Conservation (phyloP, 2,329 filamentous ascomycete genomes). For the Trichoderma pleuroti region DNA sequence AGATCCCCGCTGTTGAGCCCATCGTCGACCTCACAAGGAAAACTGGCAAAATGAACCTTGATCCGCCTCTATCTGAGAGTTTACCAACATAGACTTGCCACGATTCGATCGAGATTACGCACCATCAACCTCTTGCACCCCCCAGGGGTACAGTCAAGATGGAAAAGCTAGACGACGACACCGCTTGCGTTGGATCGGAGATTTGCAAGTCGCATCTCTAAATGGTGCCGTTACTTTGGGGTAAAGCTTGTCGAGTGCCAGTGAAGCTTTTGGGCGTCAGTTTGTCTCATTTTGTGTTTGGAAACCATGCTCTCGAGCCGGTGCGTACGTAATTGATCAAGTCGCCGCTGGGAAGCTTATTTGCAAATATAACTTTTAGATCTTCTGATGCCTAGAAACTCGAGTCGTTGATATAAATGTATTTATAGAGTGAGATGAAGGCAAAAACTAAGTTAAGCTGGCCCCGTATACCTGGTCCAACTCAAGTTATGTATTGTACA, state of each 20-base stretch:
- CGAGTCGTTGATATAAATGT: background rate
- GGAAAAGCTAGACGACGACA: background rate
- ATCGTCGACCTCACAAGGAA: no score
- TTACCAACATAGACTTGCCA: no score
- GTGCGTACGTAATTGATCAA: background rate
- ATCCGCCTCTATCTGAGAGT: no score
- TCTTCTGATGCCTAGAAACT: background rate
- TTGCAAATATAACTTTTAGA: background rate
- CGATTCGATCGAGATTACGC: no score
- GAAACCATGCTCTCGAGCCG: background rate
- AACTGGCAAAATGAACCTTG: no score
- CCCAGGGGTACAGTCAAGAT: background rate
- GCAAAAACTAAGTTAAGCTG: background rate
- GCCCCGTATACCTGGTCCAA: background rate
- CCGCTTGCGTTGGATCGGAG: background rate
- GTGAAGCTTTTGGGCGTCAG: background rate
- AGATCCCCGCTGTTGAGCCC: no score
- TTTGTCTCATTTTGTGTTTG: background rate
- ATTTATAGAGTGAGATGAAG: background rate
- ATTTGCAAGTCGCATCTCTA: background rate
- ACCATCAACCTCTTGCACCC: no score
- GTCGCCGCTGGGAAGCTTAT: background rate
- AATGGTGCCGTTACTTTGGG: background rate
- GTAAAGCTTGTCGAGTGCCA: background rate
- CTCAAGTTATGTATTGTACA: background rate